Base-by-base conservation (phyloP, 805 yeast species). In the Wickerhamiella australiensis region DNA sequence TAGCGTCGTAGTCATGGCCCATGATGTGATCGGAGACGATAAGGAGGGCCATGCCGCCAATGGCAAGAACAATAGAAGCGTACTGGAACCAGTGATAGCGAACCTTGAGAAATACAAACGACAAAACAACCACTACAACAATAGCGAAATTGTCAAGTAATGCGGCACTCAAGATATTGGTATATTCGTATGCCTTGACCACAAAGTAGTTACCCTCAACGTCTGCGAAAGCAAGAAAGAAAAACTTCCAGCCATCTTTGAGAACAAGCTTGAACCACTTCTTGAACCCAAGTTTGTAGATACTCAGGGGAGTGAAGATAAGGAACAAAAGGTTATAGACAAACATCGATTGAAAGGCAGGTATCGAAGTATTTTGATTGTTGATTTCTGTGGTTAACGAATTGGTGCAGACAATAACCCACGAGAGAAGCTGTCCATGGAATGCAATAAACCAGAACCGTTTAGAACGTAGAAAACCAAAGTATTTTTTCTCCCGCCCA, bases 121-220 rank as follows among this genome's bases (percentile, higher is more conserved):
- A 66, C 50, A 70, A 55, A 35, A 69, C 55, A 5, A 71, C 70
- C 15, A 70, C 74, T 22, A 68, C 69, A 2, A 66, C 72, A 52
- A 71, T 69, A 17, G 74, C 70, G 59, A 71, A 70, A 51, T 68
- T 69, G 55, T 70, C 74, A 15, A 70, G 64, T 51, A 70, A 53
- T 20, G 71, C 67, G 4, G 74, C 74, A 47, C 69, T 63, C 36
- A 70, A 58, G 54, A 70, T 55, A 52, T 68, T 70, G 18, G 74
- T 70, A 58, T 70, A 70, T 49, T 61, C 61, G 53, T 70, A 70
- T 15, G 74, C 74, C 51, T 63, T 64, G 44, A 68, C 72, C 13
- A 70, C 68, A 50, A 70, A 70, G 56, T 70, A 69, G 61, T 69
- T 69, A n/a, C 74, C 74, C 54, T 70, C 63, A 22, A 70, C 74